Base-by-base conservation (phyloP, 495 filamentous ascomycete species). In the Hypoxylon rickii region DNA sequence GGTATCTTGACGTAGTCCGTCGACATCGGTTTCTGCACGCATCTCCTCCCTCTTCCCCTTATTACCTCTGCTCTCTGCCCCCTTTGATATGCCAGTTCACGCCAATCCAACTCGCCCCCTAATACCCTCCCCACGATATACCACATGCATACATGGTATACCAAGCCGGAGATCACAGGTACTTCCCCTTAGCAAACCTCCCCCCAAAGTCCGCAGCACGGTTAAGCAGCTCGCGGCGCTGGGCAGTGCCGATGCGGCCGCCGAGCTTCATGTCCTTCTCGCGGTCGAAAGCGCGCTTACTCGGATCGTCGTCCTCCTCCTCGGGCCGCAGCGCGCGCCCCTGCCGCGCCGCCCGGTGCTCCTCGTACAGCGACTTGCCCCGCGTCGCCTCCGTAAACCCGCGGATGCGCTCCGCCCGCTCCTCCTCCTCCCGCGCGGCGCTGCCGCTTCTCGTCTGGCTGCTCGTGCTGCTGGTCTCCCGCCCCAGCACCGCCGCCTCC, bases 231-330 rank as follows among this genome's bases (percentile, higher is more conserved):
- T 97, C 88, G 53, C 34, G 34, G 56, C 86, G 85, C 77, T 96
- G 83, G 15, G 81, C 73, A 62, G 85, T 72, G n/a, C 85, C 86
- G 33, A 97, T 81, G 67, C 83, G 85, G 2, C 84, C 82, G 8
- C 86, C 86, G 7, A 86, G 76, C 39, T 82, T 87, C 79, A 98
- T 94, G 71, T 98, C 94, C 77, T 97, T 98, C 73, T 98, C 92
- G 38, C 83, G 78, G 73, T 97, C 91, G 76, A 97, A 98, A 7
- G 84, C 86, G 54, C 94, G 78, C 69, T 83, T 83, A 65, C 89
- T 95, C 17, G 94, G 94, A 69, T 98, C 92, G 75, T 98, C 93
- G 21, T 94, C 90, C 45, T 89, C 82, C 59, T 84, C 81, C 18
- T 80, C 59, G 1, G 18, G 26, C 11, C 41, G 45, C 7, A 42